phyloP scores from a whole-genome alignment of 257 asterid species.

The Perilla frutescens region DNA sequence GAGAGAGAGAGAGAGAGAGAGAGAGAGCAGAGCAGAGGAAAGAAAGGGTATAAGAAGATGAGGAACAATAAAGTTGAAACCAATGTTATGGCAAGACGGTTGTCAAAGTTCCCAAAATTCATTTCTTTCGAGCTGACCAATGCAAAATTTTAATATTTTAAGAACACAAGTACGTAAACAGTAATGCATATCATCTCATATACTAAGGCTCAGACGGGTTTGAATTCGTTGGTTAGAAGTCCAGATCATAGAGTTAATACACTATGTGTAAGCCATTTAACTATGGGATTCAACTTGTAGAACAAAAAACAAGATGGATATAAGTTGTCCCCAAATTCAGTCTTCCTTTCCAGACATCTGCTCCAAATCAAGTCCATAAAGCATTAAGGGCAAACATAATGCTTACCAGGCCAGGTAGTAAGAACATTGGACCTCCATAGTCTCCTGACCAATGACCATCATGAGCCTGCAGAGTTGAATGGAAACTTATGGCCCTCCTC shows the following conservation, averaged over 20 bases:
- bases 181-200: neutral
- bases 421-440: constrained; percentile 98
- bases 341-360: constrained; percentile 19
- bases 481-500: constrained; percentile 79
- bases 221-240: neutral
- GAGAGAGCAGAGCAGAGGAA: neutral
- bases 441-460: constrained; percentile 99
- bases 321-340: neutral
- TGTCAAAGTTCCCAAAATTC: neutral
- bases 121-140: constrained; percentile 5
- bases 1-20: neutral
- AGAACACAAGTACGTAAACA: constrained; percentile 10
- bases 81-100: neutral
- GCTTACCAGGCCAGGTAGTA: constrained; percentile 96
- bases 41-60: neutral
- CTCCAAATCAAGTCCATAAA: constrained; percentile 19
- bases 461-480: constrained; percentile 81
- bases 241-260: constrained; percentile 10
- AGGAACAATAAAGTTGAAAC: constrained; percentile 13
- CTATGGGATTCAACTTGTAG: constrained; percentile 18
- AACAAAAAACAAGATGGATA: neutral
- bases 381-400: constrained; percentile 15
- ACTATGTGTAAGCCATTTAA: neutral
- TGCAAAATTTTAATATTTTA: neutral
- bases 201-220: neutral